These are phyloP conservation scores for Sinapis alba DNA, from an alignment of 441 rosid genomes.

Conservation along the genomic window DNA sequence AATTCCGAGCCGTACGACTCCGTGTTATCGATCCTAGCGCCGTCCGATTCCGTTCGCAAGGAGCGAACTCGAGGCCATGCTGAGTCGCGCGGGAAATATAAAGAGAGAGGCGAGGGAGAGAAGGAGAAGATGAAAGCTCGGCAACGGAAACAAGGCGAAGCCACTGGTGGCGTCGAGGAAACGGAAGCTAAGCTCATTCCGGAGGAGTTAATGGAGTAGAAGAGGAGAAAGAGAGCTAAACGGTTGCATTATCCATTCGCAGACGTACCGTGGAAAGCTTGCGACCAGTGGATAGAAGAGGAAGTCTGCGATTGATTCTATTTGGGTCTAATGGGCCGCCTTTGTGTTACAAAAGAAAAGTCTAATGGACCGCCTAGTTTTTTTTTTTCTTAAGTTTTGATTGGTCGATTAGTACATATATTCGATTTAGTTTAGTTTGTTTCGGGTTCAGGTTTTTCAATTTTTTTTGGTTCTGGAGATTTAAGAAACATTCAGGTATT, in stretches of 20 bases:
- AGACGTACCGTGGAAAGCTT: conserved; percentile 36
- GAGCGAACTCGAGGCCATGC: conserved; percentile 42
- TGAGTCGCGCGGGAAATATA: conserved; percentile 46
- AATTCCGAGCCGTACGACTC: conserved; percentile 51
- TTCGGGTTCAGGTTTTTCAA: no score
- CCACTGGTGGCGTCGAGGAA: conserved; percentile 38
- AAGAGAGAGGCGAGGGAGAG: conserved; percentile 42
- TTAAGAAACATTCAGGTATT: no score
- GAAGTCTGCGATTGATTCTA: neutral
- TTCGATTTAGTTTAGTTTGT: no score
- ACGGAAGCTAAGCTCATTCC: conserved; percentile 50
- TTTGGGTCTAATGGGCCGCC: conserved; percentile 29
- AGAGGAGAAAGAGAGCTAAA: conserved; percentile 20
- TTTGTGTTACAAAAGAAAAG: no score
- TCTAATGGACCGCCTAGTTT: conserved; percentile 5
- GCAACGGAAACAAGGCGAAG: conserved; percentile 35
- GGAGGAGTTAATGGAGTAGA: neutral
- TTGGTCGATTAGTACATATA: no score
- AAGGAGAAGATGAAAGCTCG: conserved; percentile 37
- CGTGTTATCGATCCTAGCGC: conserved; percentile 42
- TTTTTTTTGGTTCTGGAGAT: no score
- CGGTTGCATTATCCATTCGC: conserved; percentile 41
- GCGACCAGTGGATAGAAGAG: conserved; percentile 28
- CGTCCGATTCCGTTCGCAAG: conserved; percentile 63
- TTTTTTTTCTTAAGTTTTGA: neutral